These are phyloP conservation scores for Thelonectria discophora DNA, from an alignment of 2,329 filamentous ascomycete genomes.

Conservation along the genomic window DNA sequence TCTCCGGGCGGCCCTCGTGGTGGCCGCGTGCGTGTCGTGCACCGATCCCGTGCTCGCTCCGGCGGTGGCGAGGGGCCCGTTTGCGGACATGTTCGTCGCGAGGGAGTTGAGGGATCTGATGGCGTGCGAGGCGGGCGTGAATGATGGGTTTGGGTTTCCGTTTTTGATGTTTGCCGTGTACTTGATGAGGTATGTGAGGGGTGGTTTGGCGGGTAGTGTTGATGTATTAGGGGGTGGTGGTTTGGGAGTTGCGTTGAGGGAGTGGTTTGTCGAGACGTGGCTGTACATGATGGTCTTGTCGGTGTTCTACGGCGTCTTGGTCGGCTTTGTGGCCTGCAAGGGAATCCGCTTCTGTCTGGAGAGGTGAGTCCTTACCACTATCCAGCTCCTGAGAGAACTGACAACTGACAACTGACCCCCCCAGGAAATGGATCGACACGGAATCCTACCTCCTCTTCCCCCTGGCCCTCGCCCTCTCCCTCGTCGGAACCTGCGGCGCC, in stretches of 20 bases:
- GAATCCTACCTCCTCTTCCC: slow-evolving; percentile 63
- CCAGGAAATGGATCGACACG: slow-evolving; percentile 61
- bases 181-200: slow-evolving; percentile 61
- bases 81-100: slow-evolving; percentile 69
- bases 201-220: slow-evolving; percentile 59
- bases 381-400: background rate
- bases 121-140: slow-evolving; percentile 68
- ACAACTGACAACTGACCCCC: background rate
- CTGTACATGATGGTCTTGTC: slow-evolving; percentile 66
- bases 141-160: slow-evolving; percentile 70
- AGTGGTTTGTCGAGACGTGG: slow-evolving; percentile 69
- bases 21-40: slow-evolving; percentile 68
- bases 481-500: slow-evolving; percentile 64
- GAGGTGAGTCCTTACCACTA: slow-evolving; percentile 33
- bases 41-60: slow-evolving; percentile 71
- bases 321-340: slow-evolving; percentile 59
- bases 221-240: too few species aligned
- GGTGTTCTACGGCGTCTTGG: slow-evolving; percentile 59
- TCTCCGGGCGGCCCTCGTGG: slow-evolving; percentile 63
- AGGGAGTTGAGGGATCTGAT: slow-evolving; percentile 68
- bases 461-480: slow-evolving; percentile 61
- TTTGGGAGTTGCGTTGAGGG: slow-evolving; percentile 59
- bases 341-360: slow-evolving; percentile 55
- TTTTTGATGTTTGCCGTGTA: slow-evolving; percentile 68
- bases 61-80: slow-evolving; percentile 67